Base-by-base conservation (phyloP, 1,284 basidiomycete genomes). In the Pascua sp. region DNA sequence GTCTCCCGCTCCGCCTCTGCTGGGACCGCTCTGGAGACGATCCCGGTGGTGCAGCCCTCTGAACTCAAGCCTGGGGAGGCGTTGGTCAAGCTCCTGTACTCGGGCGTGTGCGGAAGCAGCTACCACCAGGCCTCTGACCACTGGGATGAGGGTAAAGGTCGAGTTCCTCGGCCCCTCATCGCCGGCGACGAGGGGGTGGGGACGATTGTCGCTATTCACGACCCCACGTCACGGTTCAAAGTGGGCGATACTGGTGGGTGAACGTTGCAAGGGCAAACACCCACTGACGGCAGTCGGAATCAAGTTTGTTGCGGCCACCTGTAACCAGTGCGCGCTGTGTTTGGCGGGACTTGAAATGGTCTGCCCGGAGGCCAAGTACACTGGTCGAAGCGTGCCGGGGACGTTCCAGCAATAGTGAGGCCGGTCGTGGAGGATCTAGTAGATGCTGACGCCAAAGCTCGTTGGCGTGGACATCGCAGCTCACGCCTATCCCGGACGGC, bases 271-370 rank as follows among this genome's bases (percentile, higher is more conserved):
- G n/a, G n/a, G n/a, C n/a, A n/a, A 66, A 78, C 80, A 66, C 60
- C 91, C 37, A 90, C 24, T 42, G 18, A 91, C 62, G 83, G 87
- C 49, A 58, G 90, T 94, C 44, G 91, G 91, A 8, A 85, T 95
- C 80, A 94, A 93, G 66, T 59, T 56, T 86, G 77, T 89, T 37
- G 87, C 86, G 4, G 81, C 85, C 66, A 84, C 82, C 49, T 90
- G 81, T 67, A 78, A 86, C 42, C 79, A 86, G 65, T 93, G 90
- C 75, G 85, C 89, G 68, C 82, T 81, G 62, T 91, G 91, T 74
- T 80, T 82, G 55, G 83, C 83, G 60, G 88, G 85, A 32, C 77
- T 81, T 51, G 90, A 91, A 68, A 49, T 56, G 45, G 41, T 70
- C 39, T 92, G 90, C 72, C 63, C 73, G n/a, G 70, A 85, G 12